Percentiles rank a stretch among this genome's conserved stretches.
phyloP scores from a whole-genome alignment of 1,284 basidiomycete genomes.

The Naganishia sp. region DNA sequence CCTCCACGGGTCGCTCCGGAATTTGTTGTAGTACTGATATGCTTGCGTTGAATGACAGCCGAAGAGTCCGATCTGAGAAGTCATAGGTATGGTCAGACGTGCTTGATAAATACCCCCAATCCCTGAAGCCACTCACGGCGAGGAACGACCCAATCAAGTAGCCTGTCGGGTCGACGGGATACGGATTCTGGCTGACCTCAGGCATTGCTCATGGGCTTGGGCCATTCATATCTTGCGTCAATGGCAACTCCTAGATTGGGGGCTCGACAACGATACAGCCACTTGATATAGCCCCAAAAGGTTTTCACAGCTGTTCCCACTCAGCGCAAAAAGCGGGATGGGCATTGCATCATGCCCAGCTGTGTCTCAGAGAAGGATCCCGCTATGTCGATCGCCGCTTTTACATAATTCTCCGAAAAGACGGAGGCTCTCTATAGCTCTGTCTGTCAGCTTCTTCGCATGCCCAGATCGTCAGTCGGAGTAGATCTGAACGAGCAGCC shows the following conservation, averaged over 20 bases:
- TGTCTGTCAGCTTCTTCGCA: too few relatives aligned
- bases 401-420: too few relatives aligned
- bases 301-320: background rate
- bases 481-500: too few relatives aligned
- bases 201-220: background rate
- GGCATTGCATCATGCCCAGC: background rate
- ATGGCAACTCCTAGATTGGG: too few relatives aligned
- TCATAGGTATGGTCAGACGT: background rate
- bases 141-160: slow-evolving; percentile 44
- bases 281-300: too few relatives aligned
- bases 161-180: slow-evolving; percentile 43
- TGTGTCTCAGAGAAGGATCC: slow-evolving; percentile 4
- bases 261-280: too few relatives aligned
- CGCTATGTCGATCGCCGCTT: background rate
- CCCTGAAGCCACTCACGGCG: slow-evolving; percentile 35
- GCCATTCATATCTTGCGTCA: too few relatives aligned
- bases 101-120: background rate
- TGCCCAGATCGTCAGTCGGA: too few relatives aligned
- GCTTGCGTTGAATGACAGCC: slow-evolving; percentile 42
- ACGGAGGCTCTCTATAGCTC: too few relatives aligned
- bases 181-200: slow-evolving; percentile 41
- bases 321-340: background rate
- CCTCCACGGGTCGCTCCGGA: slow-evolving; percentile 32
- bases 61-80: slow-evolving; percentile 38
- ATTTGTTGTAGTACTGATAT: slow-evolving; percentile 38